Conservation (phyloP, 2,329 filamentous ascomycete genomes). For the Zymoseptoria pseudotritici region DNA sequence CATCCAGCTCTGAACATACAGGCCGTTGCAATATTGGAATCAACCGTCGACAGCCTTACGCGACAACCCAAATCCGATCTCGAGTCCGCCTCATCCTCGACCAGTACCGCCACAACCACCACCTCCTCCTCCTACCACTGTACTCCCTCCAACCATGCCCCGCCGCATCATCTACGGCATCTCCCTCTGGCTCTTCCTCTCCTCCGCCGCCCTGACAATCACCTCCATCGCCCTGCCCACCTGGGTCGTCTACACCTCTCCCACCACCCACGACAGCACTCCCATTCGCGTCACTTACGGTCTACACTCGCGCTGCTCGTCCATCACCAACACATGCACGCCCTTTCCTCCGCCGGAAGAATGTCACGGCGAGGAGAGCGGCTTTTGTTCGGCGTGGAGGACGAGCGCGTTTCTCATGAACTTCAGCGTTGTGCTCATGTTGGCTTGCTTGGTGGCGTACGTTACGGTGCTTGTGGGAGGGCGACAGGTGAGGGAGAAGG, state of each 20-base stretch:
- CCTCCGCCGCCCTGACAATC: slow-evolving; percentile 63
- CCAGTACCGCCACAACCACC: neutral
- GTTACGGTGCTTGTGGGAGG: slow-evolving; percentile 69
- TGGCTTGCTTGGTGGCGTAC: slow-evolving; percentile 74
- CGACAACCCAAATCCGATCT: neutral
- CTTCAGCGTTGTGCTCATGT: slow-evolving; percentile 72
- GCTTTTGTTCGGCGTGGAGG: slow-evolving; percentile 90
- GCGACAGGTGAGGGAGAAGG: slow-evolving; percentile 68
- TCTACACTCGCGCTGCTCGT: slow-evolving; percentile 74
- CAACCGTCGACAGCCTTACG: neutral
- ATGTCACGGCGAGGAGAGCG: slow-evolving; percentile 58
- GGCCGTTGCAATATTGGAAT: neutral
- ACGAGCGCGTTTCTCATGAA: slow-evolving; percentile 82
- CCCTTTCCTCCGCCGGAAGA: slow-evolving; percentile 61
- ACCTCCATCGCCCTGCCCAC: slow-evolving; percentile 60
- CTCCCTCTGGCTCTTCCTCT: slow-evolving; percentile 41
- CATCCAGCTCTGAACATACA: neutral
- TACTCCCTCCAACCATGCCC: slow-evolving; percentile 34
- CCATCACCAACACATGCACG: slow-evolving; percentile 55
- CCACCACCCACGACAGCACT: slow-evolving; percentile 23
- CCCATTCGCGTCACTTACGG: slow-evolving; percentile 63
- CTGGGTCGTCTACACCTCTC: slow-evolving; percentile 54
- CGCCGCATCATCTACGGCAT: slow-evolving; percentile 43
- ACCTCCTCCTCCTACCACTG: neutral
- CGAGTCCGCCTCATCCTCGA: neutral